Base-by-base conservation (phyloP, 352 stramenopile genomes). In the Globisporangium abappressorium region DNA sequence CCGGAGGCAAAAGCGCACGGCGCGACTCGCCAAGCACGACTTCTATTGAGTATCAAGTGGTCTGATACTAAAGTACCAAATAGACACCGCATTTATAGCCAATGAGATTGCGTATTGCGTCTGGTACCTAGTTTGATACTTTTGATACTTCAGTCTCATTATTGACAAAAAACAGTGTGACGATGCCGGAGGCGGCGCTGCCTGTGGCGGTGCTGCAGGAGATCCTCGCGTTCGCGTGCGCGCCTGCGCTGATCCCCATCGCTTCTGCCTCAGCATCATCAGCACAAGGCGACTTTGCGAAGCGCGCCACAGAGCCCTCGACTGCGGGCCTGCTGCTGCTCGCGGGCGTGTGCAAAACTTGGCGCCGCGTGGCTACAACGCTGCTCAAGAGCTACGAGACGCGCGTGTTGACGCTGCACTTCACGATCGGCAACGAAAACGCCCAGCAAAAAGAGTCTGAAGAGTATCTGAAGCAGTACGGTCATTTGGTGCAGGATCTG, bases 1-100 rank as follows among this genome's bases (percentile, higher is more conserved):
- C 51, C 85, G 87, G 4, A 76, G 87, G 22, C 58, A 79, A 41
- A 90, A 91, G 66, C 82, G 87, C 36, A 75, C 81, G 33, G 60
- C 74, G 55, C 77, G 79, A 33, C 61, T 92, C 33, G 75, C 73
- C 11, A 83, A 83, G 61, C 87, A 95, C 66, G 73, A 92, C 36
- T 91, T 93, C 54, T 89, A 90, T 73, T 91, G 65, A 59, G 54
- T 59, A 43, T 18, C 54, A 59, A 59, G 5, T n/a, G 18, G 18
- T 2, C 22, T 24, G 43, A 51, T 24, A 51, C 43, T 24, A 8
- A 60, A 60, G 30, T 20, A 60, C 28, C 54, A 59, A 41, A 58
- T 51, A 9, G 18, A 51, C 1, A 22, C 7, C 5, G 6, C 14
- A 51, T 24, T 51, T 51, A 24, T 51, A 51, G 43, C 43, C 43